Evolutionary conservation across 169 alveolate genomes (phyloP), one percentile per base, ranked within the genome.

Genomic region (Cryptosporidium muris): DNA sequence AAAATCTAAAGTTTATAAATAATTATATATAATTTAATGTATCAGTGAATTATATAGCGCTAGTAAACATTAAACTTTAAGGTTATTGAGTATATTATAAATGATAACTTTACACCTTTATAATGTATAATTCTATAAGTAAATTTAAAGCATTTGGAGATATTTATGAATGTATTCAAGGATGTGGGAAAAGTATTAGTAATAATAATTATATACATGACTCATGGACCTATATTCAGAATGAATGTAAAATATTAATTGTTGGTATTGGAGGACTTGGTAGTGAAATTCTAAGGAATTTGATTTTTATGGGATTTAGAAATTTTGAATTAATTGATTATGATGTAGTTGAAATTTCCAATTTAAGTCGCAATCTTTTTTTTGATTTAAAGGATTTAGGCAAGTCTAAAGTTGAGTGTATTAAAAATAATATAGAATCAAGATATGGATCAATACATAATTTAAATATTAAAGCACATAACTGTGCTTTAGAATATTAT

Each of bases 201-300:
- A 36, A 38, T 63, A 38, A 7, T 40, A 34, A 36, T n/a, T 38
- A 4, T n/a, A 38, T 0, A 25, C 25, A 25, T 25, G 25, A 25
- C 25, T 25, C 25, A 25, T 25, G 25, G 25, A 25, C 25, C 25
- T 25, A 25, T 25, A 25, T 25, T 25, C 25, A 16, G 63, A 53
- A 53, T 5, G 63, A 8, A 4, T 66, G 81, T 8, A 74, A 49
- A 49, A 64, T 74, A 9, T 37, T 74, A 37, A 36, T 74, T 16
- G 85, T 58, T 14, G 85, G 85, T 5, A 63, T 74, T 40, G 85
- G 85, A 12, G 85, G 85, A 42, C 51, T 74, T 58, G 85, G 85
- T 37, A 58, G 68, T 8, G 85, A 74, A 49, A 74, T 74, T 9
- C 68, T 74, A 3, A 56, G 47, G 9, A 45, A 63, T 37, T 64